These are phyloP conservation scores for Tieghemiomyces parasiticus DNA, from an alignment of 192 early-diverging fungal species.

Conservation along the genomic window DNA sequence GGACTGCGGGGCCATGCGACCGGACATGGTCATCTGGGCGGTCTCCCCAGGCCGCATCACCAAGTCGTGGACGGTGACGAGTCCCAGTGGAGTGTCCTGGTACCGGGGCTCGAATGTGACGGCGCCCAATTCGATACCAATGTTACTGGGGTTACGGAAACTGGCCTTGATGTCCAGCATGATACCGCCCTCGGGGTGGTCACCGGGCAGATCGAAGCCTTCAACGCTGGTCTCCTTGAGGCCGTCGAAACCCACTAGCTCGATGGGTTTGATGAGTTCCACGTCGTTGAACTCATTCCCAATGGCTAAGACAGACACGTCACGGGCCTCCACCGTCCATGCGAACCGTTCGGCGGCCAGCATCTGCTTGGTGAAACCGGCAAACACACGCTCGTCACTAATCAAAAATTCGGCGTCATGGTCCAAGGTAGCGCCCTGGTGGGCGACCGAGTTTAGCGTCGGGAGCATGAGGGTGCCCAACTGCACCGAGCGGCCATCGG, in stretches of 20 bases:
- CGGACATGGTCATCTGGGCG: slow-evolving; percentile 18
- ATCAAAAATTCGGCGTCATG: slow-evolving; percentile 39
- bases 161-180: slow-evolving; percentile 31
- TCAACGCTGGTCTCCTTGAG: neutral
- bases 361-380: slow-evolving; percentile 29
- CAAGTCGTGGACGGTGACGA: slow-evolving; percentile 19
- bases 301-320: neutral
- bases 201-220: slow-evolving; percentile 2
- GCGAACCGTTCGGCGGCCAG: slow-evolving; percentile 27
- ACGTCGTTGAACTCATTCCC: neutral
- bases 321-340: slow-evolving; percentile 18
- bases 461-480: slow-evolving; percentile 16
- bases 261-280: neutral
- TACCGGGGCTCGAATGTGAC: slow-evolving; percentile 31
- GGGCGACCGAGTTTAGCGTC: slow-evolving; percentile 13
- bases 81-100: slow-evolving; percentile 27
- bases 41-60: slow-evolving; percentile 12
- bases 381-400: slow-evolving; percentile 26
- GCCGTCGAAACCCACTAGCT: neutral
- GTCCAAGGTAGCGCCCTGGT: slow-evolving; percentile 25
- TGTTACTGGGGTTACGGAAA: slow-evolving; percentile 36
- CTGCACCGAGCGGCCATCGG: slow-evolving; percentile 16
- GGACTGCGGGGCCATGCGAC: slow-evolving; percentile 6
- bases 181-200: slow-evolving; percentile 35
- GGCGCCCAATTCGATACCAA: slow-evolving; percentile 39